Percentiles rank a stretch among this genome's conserved stretches.
Conservation (phyloP, 1,284 basidiomycete genomes). For the Ceraceosorus bombacis region DNA sequence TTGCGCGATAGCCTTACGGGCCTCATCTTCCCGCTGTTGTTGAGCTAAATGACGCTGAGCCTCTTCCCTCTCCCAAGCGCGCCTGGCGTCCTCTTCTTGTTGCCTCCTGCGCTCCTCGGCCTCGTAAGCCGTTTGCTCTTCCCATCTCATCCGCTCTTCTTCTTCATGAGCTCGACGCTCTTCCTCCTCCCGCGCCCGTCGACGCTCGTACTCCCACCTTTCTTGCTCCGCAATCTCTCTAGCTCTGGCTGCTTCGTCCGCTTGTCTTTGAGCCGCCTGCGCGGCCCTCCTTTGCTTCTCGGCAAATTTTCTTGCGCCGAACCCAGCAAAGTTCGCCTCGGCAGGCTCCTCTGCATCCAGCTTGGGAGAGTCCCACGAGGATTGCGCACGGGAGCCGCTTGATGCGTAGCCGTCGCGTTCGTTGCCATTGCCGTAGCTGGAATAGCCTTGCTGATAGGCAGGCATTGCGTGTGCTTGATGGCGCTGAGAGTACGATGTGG, state of each 20-base stretch:
- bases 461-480: no score
- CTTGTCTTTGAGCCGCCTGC: neutral
- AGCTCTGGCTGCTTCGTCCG: neutral
- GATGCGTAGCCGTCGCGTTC: no score
- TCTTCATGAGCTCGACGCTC: slow-evolving; percentile 1
- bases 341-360: slow-evolving; percentile 18
- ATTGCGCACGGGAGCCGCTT: no score
- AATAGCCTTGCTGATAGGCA: no score
- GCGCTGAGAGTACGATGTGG: no score
- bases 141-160: neutral
- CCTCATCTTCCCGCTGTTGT: slow-evolving; percentile 4
- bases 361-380: no score
- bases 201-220: neutral
- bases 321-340: slow-evolving; percentile 19
- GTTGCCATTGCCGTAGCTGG: no score
- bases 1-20: no score
- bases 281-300: neutral
- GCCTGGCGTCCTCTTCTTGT: neutral
- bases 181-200: slow-evolving; percentile 1
- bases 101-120: neutral
- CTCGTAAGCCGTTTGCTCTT: neutral
- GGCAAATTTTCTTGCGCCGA: slow-evolving; percentile 11
- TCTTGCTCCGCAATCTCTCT: neutral
- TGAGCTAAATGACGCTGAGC: slow-evolving; percentile 2
- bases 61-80: neutral